Percentiles rank a stretch among this genome's conserved stretches.
Conservation (phyloP, 257 asterid species). For the Lantana camara region DNA sequence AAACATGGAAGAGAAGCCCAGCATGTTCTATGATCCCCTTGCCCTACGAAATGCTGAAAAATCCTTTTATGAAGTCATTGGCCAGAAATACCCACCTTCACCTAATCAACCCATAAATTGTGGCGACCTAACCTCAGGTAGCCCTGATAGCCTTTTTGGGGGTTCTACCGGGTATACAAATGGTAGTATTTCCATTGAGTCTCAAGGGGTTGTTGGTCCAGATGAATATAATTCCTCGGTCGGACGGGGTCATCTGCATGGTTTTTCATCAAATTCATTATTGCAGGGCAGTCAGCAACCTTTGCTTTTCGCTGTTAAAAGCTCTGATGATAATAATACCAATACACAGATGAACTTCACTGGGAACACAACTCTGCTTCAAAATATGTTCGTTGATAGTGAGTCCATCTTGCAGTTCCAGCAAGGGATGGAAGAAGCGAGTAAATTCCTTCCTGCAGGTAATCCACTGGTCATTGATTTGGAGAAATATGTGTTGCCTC, state of each 20-base stretch:
- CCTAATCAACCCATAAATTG: constrained; percentile 36
- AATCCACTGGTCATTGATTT: constrained; percentile 70
- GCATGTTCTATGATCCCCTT: constrained; percentile 95
- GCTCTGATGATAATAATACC: constrained; percentile 30
- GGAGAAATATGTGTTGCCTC: constrained; percentile 71
- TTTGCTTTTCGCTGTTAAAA: constrained; percentile 28
- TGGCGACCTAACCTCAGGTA: constrained; percentile 38
- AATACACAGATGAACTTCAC: constrained; percentile 40
- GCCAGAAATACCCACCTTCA: constrained; percentile 63
- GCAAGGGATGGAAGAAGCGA: constrained; percentile 96
- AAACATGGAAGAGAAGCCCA: constrained; percentile 79
- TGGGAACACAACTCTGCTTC: constrained; percentile 36
- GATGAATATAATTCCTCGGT: constrained; percentile 42
- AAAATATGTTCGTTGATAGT: constrained; percentile 52
- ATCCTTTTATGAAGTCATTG: constrained; percentile 80
- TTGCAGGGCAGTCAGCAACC: constrained; percentile 37
- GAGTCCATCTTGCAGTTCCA: constrained; percentile 82
- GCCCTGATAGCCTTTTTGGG: constrained; percentile 68
- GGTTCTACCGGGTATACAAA: constrained; percentile 55
- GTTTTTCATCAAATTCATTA: constrained; percentile 37
- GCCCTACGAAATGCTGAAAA: constrained; percentile 85
- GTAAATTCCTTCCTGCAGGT: constrained; percentile 67
- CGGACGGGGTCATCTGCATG: constrained; percentile 41
- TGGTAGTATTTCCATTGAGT: constrained; percentile 46
- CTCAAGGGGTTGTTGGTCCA: constrained; percentile 57